Base-by-base conservation (phyloP, 2,329 filamentous ascomycete genomes). In the Fusarium incarnatum region DNA sequence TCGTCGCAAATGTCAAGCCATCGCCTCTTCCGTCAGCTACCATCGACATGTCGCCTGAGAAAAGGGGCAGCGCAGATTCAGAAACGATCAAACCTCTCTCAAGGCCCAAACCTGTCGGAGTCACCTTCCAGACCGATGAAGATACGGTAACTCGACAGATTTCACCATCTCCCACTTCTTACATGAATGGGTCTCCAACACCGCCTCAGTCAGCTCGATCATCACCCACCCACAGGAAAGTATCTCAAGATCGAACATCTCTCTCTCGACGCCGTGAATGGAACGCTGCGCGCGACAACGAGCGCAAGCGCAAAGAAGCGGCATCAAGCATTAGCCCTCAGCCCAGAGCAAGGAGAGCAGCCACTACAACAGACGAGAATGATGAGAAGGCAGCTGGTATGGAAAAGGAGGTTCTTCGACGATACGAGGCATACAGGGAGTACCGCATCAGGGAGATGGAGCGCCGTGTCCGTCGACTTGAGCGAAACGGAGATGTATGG, bases 401-500 rank as follows among this genome's bases (percentile, higher is more conserved):
- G 23, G 79, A 81, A 50, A 77, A 77, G 57, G 78, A 83, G 57
- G 75, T 82, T 12, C 57, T 80, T 20, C 71, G 75, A 7, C 77
- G 80, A 11, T 83, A 84, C 61, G 81, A 84, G 49, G 77, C 76
- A 6, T 79, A 83, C 28, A 77, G 79, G 12, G 81, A 83, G 61
- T 77, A 80, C 22, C 83, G 81, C 10, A 75, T 84, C 18, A 79
- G 78, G 25, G 85, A 87, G 41, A 82, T 86, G 76, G 84, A 86
- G 67, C 79, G 78, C 13, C 81, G 85, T 2, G 73, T 87, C 15
- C 79, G 81, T 9, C 77, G 79, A 18, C 78, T 87, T 3, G 85
- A 87, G 75, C 78, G 79, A 18, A 83, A 84, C 50, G 81, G 83
- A 42, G 83, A 86, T 41, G 75, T 82, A 5, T 83, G 83, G 81